Conservation (phyloP, 73 alveolate genomes). For the Paramecium bursaria region DNA sequence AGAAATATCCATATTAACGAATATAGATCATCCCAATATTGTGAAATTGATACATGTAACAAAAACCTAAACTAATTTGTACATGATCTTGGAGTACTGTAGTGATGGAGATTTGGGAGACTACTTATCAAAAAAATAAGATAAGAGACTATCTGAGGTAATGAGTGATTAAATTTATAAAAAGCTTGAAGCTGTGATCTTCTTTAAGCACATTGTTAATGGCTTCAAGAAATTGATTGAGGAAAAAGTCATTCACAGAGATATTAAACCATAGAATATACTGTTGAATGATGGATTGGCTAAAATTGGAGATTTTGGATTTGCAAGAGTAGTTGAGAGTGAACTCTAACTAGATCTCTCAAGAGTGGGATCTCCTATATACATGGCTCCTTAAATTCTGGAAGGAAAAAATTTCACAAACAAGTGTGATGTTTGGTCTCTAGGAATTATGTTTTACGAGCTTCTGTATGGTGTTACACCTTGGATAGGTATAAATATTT, state of each 20-base stretch:
- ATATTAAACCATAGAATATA: slow-evolving; percentile 73
- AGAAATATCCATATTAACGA: slow-evolving; percentile 59
- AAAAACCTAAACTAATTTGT: slow-evolving; percentile 45
- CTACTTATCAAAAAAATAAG: slow-evolving; percentile 41
- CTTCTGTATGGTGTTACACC: slow-evolving; percentile 85
- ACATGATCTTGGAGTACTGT: slow-evolving; percentile 65
- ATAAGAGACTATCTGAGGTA: slow-evolving; percentile 57
- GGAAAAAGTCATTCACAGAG: slow-evolving; percentile 73
- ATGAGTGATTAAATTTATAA: no score
- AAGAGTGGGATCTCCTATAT: slow-evolving; percentile 87
- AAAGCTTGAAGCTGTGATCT: slow-evolving; percentile 65
- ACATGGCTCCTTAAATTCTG: slow-evolving; percentile 90
- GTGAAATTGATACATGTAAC: slow-evolving; percentile 57
- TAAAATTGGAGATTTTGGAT: slow-evolving; percentile 73
- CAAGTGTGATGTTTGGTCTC: slow-evolving; percentile 89
- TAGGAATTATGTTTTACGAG: slow-evolving; percentile 89
- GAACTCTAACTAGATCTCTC: slow-evolving; percentile 58
- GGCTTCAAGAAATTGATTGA: slow-evolving; percentile 17
- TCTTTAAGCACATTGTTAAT: slow-evolving; percentile 62
- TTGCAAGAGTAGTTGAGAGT: slow-evolving; percentile 49
- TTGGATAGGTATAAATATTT: slow-evolving; percentile 81
- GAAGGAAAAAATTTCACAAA: slow-evolving; percentile 75
- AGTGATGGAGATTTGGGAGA: slow-evolving; percentile 63
- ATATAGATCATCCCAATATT: slow-evolving; percentile 63
- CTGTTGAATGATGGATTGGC: slow-evolving; percentile 70